Conservation (phyloP, 345 rosid genomes). For the Acer saccharum region DNA sequence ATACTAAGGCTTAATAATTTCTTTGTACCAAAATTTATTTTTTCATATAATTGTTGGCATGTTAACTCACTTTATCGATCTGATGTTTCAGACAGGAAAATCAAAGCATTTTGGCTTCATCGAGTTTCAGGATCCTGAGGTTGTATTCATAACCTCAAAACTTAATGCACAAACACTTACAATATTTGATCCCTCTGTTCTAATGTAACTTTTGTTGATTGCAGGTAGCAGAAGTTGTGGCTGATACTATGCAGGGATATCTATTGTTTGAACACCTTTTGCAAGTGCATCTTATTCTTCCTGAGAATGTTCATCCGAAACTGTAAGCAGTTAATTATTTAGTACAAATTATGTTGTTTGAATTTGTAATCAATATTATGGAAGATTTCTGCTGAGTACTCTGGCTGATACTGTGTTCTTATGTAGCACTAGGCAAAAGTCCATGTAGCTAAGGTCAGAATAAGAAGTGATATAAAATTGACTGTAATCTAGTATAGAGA, state of each 20-base stretch:
- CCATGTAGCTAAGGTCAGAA: neutral
- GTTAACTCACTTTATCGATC: neutral
- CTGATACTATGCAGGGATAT: constrained; percentile 87
- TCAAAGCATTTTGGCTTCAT: constrained; percentile 95
- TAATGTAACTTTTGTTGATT: constrained; percentile 24
- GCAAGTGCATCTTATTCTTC: constrained; percentile 71
- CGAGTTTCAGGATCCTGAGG: constrained; percentile 84
- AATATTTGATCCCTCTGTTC: neutral
- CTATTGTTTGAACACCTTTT: constrained; percentile 82
- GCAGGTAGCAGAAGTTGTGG: constrained; percentile 92
- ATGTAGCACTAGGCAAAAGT: neutral
- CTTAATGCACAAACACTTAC: neutral
- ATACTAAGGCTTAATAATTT: neutral
- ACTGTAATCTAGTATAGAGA: neutral
- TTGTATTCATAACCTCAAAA: constrained; percentile 16
- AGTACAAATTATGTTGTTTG: neutral
- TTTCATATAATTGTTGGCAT: neutral
- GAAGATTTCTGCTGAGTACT: neutral
- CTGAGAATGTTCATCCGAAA: constrained; percentile 76
- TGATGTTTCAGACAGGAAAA: constrained; percentile 75
- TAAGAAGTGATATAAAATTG: neutral
- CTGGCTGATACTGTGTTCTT: neutral
- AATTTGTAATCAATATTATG: neutral
- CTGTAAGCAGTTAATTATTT: constrained; percentile 46
- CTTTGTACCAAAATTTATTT: neutral